Evolutionary conservation across 2,329 filamentous ascomycete species (phyloP), one percentile per base, ranked within the genome.

Genomic region (Parasarocladium wereldwijsianum): DNA sequence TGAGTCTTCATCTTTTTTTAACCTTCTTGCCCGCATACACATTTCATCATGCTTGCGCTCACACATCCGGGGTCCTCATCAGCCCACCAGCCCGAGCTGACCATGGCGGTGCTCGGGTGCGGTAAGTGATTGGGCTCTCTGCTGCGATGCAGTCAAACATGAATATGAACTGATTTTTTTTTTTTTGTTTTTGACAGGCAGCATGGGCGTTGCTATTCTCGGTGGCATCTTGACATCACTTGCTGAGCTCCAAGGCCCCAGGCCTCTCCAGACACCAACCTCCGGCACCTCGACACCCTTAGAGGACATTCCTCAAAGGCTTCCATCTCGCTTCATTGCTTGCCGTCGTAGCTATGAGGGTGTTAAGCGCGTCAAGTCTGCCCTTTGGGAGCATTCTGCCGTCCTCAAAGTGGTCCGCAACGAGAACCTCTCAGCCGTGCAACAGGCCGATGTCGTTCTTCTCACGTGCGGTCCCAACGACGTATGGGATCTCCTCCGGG

Each of bases 131-230:
- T 7, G 22, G 20, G 26, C 22, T 15, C 24, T 24, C 24, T 13
- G 19, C 18, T 21, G 15, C 14, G n/a, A 12, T 26, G 24, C n/a
- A 31, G 33, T 33, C 9, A 25, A 21, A 21, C 19, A 19, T 11
- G 7, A 15, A 13, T 29, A 13, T 20, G 9, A 10, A 17, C 7
- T 28, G n/a, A 28, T 16, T n/a, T 12, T 16, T 4, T n/a, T 7
- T n/a, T 11, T 29, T 31, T 13, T 24, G 32, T 29, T n/a, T n/a
- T n/a, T n/a, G n/a, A 31, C 42, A 85, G 79, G 82, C 40, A 86
- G 76, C 31, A 81, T 93, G 72, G 84, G 84, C 35, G 81, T 82
- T 36, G 82, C 82, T 34, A 86, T 93, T 41, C 69, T 92, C 34
- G 75, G 70, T 32, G 84, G 83, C 38, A 77, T 93, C 46, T 68